These are phyloP conservation scores for Trichoderma atroviride DNA, from an alignment of 2,329 filamentous ascomycete species.

Conservation along the genomic window DNA sequence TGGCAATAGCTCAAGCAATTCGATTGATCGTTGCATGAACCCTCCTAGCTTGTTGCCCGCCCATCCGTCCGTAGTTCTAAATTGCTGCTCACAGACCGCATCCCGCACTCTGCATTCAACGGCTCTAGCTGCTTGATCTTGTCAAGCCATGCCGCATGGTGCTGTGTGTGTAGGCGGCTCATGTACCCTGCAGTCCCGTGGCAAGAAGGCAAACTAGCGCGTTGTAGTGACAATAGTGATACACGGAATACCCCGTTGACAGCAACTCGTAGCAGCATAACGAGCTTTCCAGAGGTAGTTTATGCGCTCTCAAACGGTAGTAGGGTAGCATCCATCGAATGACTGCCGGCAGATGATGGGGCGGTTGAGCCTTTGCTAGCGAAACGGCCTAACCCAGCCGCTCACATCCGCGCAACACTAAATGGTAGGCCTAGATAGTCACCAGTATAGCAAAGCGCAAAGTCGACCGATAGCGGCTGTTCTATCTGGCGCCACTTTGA, in stretches of 20 bases:
- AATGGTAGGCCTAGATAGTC: neutral
- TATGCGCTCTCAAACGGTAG: constrained; percentile 3
- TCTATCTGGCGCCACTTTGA: constrained; percentile 18
- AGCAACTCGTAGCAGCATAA: neutral
- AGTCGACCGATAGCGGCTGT: constrained; percentile 22
- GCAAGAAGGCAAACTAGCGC: neutral
- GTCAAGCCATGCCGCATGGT: neutral
- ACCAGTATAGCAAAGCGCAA: neutral
- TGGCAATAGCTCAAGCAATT: neutral
- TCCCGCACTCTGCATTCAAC: constrained; percentile 18
- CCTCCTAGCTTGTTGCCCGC: constrained; percentile 2
- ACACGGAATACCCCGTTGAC: constrained; percentile 3
- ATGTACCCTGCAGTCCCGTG: neutral
- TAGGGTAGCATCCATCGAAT: constrained; percentile 20
- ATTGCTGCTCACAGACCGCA: constrained; percentile 10
- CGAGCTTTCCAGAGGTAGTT: neutral
- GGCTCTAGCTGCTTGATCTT: neutral
- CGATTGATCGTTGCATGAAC: constrained; percentile 11
- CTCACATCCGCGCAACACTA: constrained; percentile 11
- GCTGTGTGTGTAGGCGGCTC: neutral
- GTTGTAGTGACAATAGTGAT: neutral
- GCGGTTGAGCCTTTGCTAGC: constrained; percentile 19
- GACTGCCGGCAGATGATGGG: constrained; percentile 25
- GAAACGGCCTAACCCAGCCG: constrained; percentile 1
- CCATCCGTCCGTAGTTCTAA: neutral